Base-by-base conservation (phyloP, 495 filamentous ascomycete species). In the Xylaria scruposa region DNA sequence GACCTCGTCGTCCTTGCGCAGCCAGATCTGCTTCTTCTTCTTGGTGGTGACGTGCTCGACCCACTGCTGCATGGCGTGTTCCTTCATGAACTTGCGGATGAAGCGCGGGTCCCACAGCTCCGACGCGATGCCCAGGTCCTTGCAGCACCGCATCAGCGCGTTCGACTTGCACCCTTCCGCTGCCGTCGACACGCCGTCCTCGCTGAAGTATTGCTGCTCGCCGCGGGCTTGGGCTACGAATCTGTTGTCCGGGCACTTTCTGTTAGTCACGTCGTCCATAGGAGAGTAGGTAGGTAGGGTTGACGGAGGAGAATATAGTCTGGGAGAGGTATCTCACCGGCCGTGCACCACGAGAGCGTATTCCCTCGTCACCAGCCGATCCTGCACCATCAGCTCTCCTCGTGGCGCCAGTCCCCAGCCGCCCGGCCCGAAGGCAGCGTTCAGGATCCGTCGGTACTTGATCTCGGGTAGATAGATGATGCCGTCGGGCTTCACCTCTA, bases 381-480 rank as follows among this genome's bases (percentile, higher is more conserved):
- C 89, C 31, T 94, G 96, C 6, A 99, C 94, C 58, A 95, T 94
- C 70, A 94, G 91, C 85, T 97, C 94, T 17, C 95, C 93, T 26
- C 96, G 83, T 21, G 96, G 96, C 53, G 93, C 96, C 47, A 99
- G 81, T 2, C 96, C 97, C 96, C 96, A 99, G 2, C 91, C 96
- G 3, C 97, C 97, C 2, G 96, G 96, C 0, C 96, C 96, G 82
- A 99, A 99, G 0, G 96, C 94, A 49, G 83, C 78, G 78, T 98
- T 98, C 74, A 99, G 82, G 70, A 98, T 97, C 49, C 96, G 86
- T 29, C 96, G 86, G 82, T 99, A 99, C 81, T 99, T 99, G 85
- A 99, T 99, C 88, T 99, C 96, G 17, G 96, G 96, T 67, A 99
- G 86, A 79, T 98, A 99, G 60, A 98, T 85, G 75, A 99, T 97